Evolutionary conservation across 768 basidiomycete genomes (phyloP).

Genomic region (Mycena maculata): DNA sequence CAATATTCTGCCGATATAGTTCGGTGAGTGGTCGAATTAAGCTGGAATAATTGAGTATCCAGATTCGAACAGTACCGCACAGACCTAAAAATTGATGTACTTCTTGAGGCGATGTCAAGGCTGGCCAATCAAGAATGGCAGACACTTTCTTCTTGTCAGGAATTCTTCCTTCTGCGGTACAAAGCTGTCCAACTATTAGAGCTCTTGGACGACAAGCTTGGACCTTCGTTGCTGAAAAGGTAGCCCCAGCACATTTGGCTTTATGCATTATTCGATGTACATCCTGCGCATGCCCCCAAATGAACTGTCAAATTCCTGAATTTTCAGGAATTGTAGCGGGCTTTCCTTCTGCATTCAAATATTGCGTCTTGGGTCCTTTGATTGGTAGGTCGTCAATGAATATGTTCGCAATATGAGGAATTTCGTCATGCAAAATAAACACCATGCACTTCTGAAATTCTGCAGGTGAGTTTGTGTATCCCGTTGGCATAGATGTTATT

Average conservation of each 20-base stretch:
- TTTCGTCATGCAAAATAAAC: conserved; percentile 46
- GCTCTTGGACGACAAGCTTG: conserved; percentile 40
- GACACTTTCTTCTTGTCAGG: conserved; percentile 42
- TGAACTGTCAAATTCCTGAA: conserved; percentile 42
- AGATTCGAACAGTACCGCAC: conserved; percentile 38
- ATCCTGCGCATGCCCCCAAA: conserved; percentile 49
- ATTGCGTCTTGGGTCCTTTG: conserved; percentile 40
- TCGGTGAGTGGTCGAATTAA: conserved; percentile 33
- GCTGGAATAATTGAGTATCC: conserved; percentile 36
- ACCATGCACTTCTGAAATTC: conserved; percentile 40
- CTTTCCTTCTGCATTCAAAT: conserved; percentile 35
- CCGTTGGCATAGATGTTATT: conserved; percentile 35
- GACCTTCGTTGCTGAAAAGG: conserved; percentile 45
- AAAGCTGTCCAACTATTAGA: conserved; percentile 46
- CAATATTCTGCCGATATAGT: conserved; percentile 28
- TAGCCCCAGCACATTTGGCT: conserved; percentile 42
- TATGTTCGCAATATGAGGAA: conserved; percentile 39
- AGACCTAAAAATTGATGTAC: conserved; percentile 39
- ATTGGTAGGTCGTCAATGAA: conserved; percentile 48
- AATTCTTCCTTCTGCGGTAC: conserved; percentile 43
- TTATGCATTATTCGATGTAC: conserved; percentile 45
- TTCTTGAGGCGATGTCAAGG: conserved; percentile 29
- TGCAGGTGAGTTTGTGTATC: conserved; percentile 37
- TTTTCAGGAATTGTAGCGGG: conserved; percentile 34
- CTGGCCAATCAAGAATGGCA: conserved; percentile 43